Evolutionary conservation across 164 flowering plant genomes (phyloP), one percentile per base, ranked within the genome.

Genomic region (Houttuynia cordata): DNA sequence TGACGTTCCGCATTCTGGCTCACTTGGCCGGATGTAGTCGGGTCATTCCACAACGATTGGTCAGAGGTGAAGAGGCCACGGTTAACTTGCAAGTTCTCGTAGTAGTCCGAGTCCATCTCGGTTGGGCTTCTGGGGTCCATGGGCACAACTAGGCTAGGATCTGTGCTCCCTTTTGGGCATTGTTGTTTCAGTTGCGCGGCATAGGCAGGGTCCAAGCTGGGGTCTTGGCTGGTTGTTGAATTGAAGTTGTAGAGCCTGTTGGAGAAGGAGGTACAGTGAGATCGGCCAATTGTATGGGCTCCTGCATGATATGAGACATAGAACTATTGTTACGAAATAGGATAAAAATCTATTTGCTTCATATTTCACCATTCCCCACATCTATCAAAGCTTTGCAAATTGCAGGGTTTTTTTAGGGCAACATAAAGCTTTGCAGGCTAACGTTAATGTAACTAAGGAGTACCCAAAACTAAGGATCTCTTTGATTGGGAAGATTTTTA

Each of bases 61-160:
- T 87, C 94, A 0, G 95, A 87, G 4, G 68, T 72, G 60, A 84
- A 74, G 62, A 84, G 49, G 4, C 83, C 84, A 7, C 71, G 65
- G 66, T 80, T 73, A 6, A 23, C 62, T 10, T 50, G 37, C 15
- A 83, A 56, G 62, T 70, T 73, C 0, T 0, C 7, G 63, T 80
- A 84, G 65, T 81, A 84, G 24, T 63, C 52, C 0, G 18, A 54
- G 21, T 84, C 86, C 17, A 64, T 21, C 8, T 8, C 18, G 34
- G 1, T 53, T 14, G 83, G 84, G 61, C 68, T 81, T 0, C 24
- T 23, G 2, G 79, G 76, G 67, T 80, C 58, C 76, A 82, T 78
- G 5, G 76, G 73, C 39, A 77, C 80, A 51, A 75, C 78, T 24
- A 64, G 25, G 63, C 22, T 71, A 22, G 70, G 53, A 39, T 69